phyloP scores from a whole-genome alignment of 2,329 filamentous ascomycete genomes.

The Fusarium sp. region DNA sequence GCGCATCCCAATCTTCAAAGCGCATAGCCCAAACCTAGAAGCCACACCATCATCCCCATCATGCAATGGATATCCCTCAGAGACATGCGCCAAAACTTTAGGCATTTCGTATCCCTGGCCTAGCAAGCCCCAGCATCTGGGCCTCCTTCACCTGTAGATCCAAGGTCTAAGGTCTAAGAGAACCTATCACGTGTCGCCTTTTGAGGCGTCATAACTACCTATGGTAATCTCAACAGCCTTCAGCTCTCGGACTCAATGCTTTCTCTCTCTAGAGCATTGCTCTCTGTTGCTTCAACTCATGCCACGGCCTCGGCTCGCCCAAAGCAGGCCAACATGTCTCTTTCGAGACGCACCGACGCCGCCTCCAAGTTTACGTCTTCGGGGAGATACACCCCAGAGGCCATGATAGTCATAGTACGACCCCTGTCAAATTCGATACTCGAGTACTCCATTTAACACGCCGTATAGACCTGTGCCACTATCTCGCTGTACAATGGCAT shows the following conservation, averaged over 20 bases:
- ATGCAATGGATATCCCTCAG: slow-evolving; percentile 6
- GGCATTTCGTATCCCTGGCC: neutral
- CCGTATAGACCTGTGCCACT: slow-evolving; percentile 14
- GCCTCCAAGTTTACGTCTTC: neutral
- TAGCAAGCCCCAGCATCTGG: neutral
- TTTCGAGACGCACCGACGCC: slow-evolving; percentile 3
- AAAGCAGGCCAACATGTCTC: slow-evolving; percentile 20
- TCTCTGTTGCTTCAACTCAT: slow-evolving; percentile 5
- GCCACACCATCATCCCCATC: neutral
- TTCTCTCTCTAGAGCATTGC: neutral
- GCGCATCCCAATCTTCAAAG: neutral
- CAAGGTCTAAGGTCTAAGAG: neutral
- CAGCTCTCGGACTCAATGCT: neutral
- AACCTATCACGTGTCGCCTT: neutral
- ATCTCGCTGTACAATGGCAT: slow-evolving; percentile 28
- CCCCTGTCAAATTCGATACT: neutral
- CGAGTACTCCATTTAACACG: neutral
- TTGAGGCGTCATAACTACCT: neutral
- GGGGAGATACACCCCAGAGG: slow-evolving; percentile 19
- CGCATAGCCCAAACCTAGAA: slow-evolving; percentile 12
- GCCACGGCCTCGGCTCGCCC: neutral
- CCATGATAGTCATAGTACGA: slow-evolving; percentile 32
- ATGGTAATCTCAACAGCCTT: neutral
- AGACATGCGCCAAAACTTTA: slow-evolving; percentile 5
- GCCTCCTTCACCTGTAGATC: neutral